Base-by-base conservation (phyloP, 2,329 filamentous ascomycete genomes). In the Orbilia oligospora region DNA sequence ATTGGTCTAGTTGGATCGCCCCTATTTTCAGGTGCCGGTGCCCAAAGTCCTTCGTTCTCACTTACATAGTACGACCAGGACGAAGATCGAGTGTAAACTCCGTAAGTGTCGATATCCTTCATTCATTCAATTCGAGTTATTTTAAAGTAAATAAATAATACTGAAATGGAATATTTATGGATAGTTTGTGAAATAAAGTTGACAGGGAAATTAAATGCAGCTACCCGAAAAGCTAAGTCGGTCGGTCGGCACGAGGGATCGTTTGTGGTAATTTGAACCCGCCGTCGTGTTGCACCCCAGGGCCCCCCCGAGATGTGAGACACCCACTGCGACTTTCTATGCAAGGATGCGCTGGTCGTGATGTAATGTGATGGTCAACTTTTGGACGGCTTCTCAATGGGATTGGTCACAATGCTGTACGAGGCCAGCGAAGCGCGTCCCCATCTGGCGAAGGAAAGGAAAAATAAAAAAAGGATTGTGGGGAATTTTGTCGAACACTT, bases 301-400 rank as follows among this genome's bases (percentile, higher is more conserved):
- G 6, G 9, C n/a, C n/a, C n/a, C n/a, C n/a, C 3, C 9, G 16
- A 16, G 18, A 44, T 61, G 10, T 61, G 16, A 20, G 38, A 44
- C 33, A 61, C 56, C 41, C 33, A 22, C 36, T 20, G 12, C 12
- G 10, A 9, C 16, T 46, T 8, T 46, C 3, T 44, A 61, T 61
- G 56, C 56, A 61, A 61, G 56, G 56, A 61, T 61, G 56, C 56
- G 56, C 56, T 61, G 56, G 56, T 61, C 56, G 56, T 61, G 56
- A 61, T 61, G 56, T 61, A 61, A 61, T 61, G 56, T 61, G 56
- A 61, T 61, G 56, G 5, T 9, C 20, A 8, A 3, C 16, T 55
- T 36, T 27, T 16, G 27, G 18, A 48, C 38, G 14, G 14, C 55
- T 20, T 41, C 18, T n/a, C 10, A 24, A 38, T 58, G 1, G 33